Conservation (phyloP, 1,284 basidiomycete species). For the Sanghuangporus sanghuang region DNA sequence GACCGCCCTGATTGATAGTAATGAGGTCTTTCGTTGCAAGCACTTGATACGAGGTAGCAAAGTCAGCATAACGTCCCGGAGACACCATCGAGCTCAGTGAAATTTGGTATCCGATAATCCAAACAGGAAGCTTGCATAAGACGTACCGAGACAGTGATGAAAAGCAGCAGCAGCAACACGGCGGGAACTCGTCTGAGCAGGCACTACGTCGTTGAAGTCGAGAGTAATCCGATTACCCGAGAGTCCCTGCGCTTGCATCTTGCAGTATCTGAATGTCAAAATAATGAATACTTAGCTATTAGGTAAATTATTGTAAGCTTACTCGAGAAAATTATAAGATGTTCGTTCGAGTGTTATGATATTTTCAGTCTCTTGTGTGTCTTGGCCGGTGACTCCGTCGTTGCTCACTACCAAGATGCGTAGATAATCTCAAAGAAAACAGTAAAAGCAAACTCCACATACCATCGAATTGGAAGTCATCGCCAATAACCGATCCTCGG, state of each 20-base stretch:
- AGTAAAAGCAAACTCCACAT: constrained; percentile 17
- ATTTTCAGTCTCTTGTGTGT: constrained; percentile 49
- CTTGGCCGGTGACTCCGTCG: constrained; percentile 32
- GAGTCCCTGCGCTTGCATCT: constrained; percentile 64
- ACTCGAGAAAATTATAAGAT: constrained; percentile 77
- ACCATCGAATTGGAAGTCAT: constrained; percentile 67
- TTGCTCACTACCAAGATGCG: constrained; percentile 14
- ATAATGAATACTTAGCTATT: constrained; percentile 6
- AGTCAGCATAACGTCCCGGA: constrained; percentile 7
- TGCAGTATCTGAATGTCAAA: constrained; percentile 52
- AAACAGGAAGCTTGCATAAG: background rate
- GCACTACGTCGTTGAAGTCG: constrained; percentile 61
- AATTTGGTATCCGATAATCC: background rate
- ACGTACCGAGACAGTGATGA: constrained; percentile 74
- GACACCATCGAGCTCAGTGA: background rate
- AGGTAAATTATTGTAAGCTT: constrained; percentile 21
- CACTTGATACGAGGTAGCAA: constrained; percentile 33
- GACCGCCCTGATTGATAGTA: constrained; percentile 43
- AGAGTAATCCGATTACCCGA: constrained; percentile 42
- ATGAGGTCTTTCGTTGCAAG: constrained; percentile 62
- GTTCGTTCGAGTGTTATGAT: constrained; percentile 61
- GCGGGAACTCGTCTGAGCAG: constrained; percentile 55
- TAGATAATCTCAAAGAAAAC: background rate
- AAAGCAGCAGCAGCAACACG: constrained; percentile 75
- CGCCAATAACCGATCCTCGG: constrained; percentile 36